phyloP scores from a whole-genome alignment of 257 asterid species.

The Striga asiatica region DNA sequence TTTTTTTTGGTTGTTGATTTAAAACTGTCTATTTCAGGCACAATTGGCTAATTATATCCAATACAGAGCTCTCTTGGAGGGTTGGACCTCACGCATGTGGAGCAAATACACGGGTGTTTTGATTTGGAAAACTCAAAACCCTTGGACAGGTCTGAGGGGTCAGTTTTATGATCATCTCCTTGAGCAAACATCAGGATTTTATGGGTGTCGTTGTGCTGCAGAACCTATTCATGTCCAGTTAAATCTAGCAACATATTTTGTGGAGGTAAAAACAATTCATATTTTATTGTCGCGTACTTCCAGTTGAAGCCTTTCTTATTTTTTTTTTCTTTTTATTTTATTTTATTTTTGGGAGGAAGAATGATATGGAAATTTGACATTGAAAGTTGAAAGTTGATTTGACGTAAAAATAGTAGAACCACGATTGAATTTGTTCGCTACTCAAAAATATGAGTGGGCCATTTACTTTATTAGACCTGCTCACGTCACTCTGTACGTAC shows the following conservation, averaged over 20 bases:
- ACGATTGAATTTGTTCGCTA: no score
- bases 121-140: slow-evolving; percentile 98
- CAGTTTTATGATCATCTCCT: slow-evolving; percentile 97
- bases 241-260: slow-evolving; percentile 51
- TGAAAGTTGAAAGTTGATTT: no score
- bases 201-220: slow-evolving; percentile 89
- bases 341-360: no score
- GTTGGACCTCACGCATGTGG: slow-evolving; percentile 99
- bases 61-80: slow-evolving; percentile 94
- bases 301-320: no score
- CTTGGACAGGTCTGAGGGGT: slow-evolving; percentile 97
- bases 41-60: slow-evolving; percentile 85
- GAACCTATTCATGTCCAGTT: slow-evolving; percentile 95
- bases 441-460: neutral
- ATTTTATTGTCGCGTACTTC: no score
- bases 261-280: slow-evolving; percentile 59
- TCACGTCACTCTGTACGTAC: neutral
- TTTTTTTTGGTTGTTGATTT: neutral
- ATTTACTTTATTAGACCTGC: neutral
- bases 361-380: no score
- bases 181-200: slow-evolving; percentile 95
- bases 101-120: slow-evolving; percentile 86
- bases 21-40: slow-evolving; percentile 48
- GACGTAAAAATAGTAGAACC: no score
- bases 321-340: no score